A percentile compares a stretch with the other conserved stretches of the same genome.
These are phyloP conservation scores for Aspergillus ellipticus DNA, from an alignment of 495 filamentous ascomycete genomes.

Conservation along the genomic window DNA sequence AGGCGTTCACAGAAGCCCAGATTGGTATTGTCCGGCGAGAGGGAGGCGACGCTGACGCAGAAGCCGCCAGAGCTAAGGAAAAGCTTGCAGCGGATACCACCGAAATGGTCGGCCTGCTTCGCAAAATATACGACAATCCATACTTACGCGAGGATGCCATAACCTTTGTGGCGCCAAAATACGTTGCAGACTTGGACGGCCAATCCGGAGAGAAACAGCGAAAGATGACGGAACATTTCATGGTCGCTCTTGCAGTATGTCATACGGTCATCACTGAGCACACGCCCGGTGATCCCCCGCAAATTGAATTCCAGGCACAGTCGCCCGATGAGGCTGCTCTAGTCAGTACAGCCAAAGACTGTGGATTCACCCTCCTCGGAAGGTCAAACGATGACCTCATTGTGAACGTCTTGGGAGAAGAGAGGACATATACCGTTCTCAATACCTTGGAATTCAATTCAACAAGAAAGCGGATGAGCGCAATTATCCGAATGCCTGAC, in stretches of 20 bases:
- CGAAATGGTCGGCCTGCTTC: conserved; percentile 66
- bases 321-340: conserved; percentile 96
- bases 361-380: conserved; percentile 92
- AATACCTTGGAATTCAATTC: conserved; percentile 99
- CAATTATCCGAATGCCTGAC: conserved; percentile 94
- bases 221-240: conserved; percentile 78
- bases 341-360: conserved; percentile 90
- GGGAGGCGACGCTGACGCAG: conserved; percentile 79
- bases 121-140: conserved; percentile 79
- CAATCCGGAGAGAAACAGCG: conserved; percentile 73
- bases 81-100: conserved; percentile 76
- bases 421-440: conserved; percentile 78
- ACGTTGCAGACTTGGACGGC: conserved; percentile 74
- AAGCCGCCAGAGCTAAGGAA: conserved; percentile 64
- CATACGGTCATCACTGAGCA: conserved; percentile 94
- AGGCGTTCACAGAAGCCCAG: conserved; percentile 95
- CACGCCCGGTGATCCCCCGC: conserved; percentile 80
- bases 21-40: conserved; percentile 90
- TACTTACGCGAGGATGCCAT: conserved; percentile 86
- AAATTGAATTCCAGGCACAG: conserved; percentile 93
- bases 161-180: conserved; percentile 90
- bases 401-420: conserved; percentile 81
- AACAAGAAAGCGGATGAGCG: conserved; percentile 94
- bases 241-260: conserved; percentile 91
- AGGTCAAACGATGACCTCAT: conserved; percentile 72